Base-by-base conservation (phyloP, 768 basidiomycete genomes). In the Trametopsis cervina region DNA sequence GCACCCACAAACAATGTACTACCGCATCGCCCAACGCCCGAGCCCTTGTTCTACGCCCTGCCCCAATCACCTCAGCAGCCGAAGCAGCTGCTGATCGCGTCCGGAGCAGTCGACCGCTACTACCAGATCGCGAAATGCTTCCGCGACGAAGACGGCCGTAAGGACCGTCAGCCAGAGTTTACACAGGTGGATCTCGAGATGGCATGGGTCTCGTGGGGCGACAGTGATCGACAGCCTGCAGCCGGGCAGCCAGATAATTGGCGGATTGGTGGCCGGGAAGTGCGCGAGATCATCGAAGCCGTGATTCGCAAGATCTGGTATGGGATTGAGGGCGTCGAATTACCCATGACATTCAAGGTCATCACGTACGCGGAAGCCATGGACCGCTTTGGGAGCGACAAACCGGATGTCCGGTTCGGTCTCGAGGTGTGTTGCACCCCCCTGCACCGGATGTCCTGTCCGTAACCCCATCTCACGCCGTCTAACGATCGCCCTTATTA, bases 141-240 rank as follows among this genome's bases (percentile, higher is more conserved):
- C 73, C 80, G 94, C 39, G 94, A 97, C 64, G 94, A 97, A 66
- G 91, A 90, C 60, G 92, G 93, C 3, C 77, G 94, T 48, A 93
- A 88, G 65, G 94, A 97, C 63, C 77, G 94, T 38, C 94, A 97
- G 61, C 93, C 94, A 0, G 94, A 97, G 65, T 97, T 97, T 66
- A 97, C 94, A 18, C 94, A 97, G 68, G 73, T 97, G 52, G 94
- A 97, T 79, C 66, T 97, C 53, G 94, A 97, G 68, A 94, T 96
- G 88, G 91, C 87, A 2, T 97, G 87, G 66, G 83, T 94, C 15
- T 85, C 85, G 6, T 96, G 94, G 82, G 85, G 84, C 42, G 55
- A 59, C 17, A 33, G 9, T 33, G 9, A 13, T 22, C 47, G 23
- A 13, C 10, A 43, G 4, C 42, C 47, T 11, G 17, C 46, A 13